Conservation (phyloP, 2,329 filamentous ascomycete genomes). For the Fusarium vanettenii region DNA sequence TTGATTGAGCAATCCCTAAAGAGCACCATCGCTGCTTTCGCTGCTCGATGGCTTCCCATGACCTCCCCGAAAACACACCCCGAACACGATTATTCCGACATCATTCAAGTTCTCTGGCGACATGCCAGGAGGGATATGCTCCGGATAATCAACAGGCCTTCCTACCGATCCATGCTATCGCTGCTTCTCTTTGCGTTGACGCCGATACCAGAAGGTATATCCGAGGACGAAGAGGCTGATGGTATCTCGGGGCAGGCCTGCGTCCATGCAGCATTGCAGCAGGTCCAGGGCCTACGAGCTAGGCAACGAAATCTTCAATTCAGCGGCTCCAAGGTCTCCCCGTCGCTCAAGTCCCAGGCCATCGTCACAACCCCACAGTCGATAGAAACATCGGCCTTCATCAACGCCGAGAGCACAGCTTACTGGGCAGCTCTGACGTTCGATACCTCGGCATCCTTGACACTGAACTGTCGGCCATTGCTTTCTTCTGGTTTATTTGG, state of each 20-base stretch:
- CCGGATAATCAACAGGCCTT: slow-evolving; percentile 53
- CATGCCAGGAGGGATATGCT: slow-evolving; percentile 52
- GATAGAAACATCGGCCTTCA: slow-evolving; percentile 46
- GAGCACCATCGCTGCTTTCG: slow-evolving; percentile 41
- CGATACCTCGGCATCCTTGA: slow-evolving; percentile 48
- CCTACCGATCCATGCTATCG: slow-evolving; percentile 54
- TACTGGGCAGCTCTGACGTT: slow-evolving; percentile 57
- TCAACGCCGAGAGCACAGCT: slow-evolving; percentile 52
- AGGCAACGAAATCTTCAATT: slow-evolving; percentile 54
- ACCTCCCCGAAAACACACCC: no score
- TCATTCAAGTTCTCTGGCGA: slow-evolving; percentile 48
- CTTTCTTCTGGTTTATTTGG: no score
- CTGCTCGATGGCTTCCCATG: no score
- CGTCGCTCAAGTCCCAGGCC: no score
- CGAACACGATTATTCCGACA: no score
- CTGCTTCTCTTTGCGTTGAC: slow-evolving; percentile 54
- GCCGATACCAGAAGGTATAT: slow-evolving; percentile 53
- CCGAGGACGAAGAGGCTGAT: slow-evolving; percentile 54
- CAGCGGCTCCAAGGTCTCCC: slow-evolving; percentile 53
- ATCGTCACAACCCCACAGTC: slow-evolving; percentile 43
- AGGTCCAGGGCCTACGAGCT: slow-evolving; percentile 53
- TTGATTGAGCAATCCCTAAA: no score
- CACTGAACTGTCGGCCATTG: no score
- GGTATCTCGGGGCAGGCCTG: slow-evolving; percentile 54
- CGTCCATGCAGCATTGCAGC: slow-evolving; percentile 54